Evolutionary conservation across 2,329 filamentous ascomycete genomes (phyloP), one percentile per base, ranked within the genome.

Genomic region (Cryphonectria radicalis): DNA sequence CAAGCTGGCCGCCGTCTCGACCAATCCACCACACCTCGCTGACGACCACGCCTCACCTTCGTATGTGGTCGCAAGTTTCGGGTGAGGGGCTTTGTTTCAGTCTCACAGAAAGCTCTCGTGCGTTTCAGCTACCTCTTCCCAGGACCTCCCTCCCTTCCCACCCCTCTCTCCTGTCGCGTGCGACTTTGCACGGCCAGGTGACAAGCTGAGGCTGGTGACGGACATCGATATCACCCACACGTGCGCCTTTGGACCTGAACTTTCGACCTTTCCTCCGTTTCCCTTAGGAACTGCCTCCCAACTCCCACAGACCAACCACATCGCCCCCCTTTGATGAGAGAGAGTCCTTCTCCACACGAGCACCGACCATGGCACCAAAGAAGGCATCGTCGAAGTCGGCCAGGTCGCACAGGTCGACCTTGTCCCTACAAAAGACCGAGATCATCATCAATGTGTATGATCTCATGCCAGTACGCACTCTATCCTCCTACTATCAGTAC

Each of bases 391-490:
- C 81, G 70, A 81, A 81, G 68, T 78, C 80, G 63, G 76, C 78
- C 69, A 80, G 79, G 71, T 79, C 80, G 17, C 91, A 93, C 78
- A 84, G 91, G 73, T 90, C 89, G 70, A 93, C 91, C 1, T 79
- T 92, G 63, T 92, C 91, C 22, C 81, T 92, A 28, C 89, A 91
- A 75, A 92, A 92, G 78, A 93, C 91, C 2, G 90, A 94, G 78
- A 87, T 95, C 73, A 82, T 88, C 64, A 94, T 95, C 77, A 90
- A 94, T 77, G 90, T 94, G 77, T 95, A 95, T 77, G 92, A 94
- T 79, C 84, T 94, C 10, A 84, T 95, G 22, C 90, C 92, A 55
- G 91, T 92, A 85, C 75, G 84, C 71, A 67, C 68, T 42, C 59
- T 65, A n/a, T 17, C n/a, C 40, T n/a, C n/a, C 35, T 37, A 43